Evolutionary conservation across 257 asterid species (phyloP).

Genomic region (Rauvolfia tetraphylla): DNA sequence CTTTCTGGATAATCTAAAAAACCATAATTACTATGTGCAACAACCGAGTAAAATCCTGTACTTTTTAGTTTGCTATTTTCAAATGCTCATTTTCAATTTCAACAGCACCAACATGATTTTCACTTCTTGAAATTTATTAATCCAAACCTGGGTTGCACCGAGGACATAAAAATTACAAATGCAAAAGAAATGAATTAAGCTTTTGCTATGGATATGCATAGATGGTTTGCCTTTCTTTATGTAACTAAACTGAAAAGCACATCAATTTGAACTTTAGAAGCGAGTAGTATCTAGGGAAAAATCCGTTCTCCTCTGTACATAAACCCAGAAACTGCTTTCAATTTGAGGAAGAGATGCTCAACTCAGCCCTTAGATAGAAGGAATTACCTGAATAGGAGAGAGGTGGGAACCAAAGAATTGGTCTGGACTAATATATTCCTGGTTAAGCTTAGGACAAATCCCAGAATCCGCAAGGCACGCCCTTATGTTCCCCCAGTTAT

Average conservation of each 20-base stretch:
- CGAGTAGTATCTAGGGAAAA: too few relatives aligned
- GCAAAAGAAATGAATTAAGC: too few relatives aligned
- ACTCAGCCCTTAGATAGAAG: neutral
- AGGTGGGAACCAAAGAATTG: constrained; percentile 75
- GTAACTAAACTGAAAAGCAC: too few relatives aligned
- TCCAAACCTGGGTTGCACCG: neutral
- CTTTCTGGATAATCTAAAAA: neutral
- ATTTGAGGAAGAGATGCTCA: neutral
- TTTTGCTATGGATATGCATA: neutral
- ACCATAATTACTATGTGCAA: neutral
- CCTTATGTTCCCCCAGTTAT: constrained; percentile 77
- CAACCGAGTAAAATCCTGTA: neutral
- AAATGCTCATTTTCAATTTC: too few relatives aligned
- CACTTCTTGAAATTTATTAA: neutral
- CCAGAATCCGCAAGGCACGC: constrained; percentile 75
- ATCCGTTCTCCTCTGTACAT: too few relatives aligned
- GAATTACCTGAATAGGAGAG: constrained; percentile 72
- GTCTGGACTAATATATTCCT: constrained; percentile 44
- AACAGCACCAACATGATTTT: neutral
- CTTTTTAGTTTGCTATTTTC: too few relatives aligned
- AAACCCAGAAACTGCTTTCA: neutral
- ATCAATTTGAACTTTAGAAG: neutral
- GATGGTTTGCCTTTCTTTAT: neutral
- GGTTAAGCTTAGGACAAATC: constrained; percentile 52
- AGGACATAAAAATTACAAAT: neutral